Evolutionary conservation across 352 stramenopile genomes (phyloP), one percentile per base, ranked within the genome.

Genomic region (Lagenidium giganteum): DNA sequence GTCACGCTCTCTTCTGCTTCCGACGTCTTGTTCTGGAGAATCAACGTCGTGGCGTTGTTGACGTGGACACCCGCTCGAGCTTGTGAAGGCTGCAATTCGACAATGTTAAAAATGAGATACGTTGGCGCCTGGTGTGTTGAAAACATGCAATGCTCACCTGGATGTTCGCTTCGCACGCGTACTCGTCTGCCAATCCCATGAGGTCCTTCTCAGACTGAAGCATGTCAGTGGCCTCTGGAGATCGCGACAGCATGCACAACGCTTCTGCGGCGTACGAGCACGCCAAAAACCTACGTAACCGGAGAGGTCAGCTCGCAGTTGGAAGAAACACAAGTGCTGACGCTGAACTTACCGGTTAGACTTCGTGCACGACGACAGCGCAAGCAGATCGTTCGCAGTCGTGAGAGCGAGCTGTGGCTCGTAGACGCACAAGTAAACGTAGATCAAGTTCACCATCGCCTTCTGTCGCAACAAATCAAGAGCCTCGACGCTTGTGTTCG

Each of bases 401-500:
- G 64, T 76, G 42, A 96, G 80, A 4, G 83, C 82, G n/a, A 93
- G 52, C 22, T 94, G 76, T n/a, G 87, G 87, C 45, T 95, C 84
- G 61, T 93, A 82, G 65, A 96, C 87, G 29, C 76, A 89, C 57
- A 96, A 64, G 58, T 96, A 94, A 28, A 95, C 83, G 53, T 96
- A 96, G 35, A 81, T 77, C 33, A 96, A 54, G 43, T 93, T 89
- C 33, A 92, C 67, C 21, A 96, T 50, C 23, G 83, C 83, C 49
- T 94, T 93, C 44, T 96, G 85, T 18, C 80, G 72, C 45, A 92
- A 42, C 20, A 69, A 49, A 54, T 92, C 75, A 14, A 92, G 57
- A 17, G 74, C 67, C 23, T 85, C 61, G 17, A 64, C 50, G 36
- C 79, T 76, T n/a, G n/a, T n/a, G n/a, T n/a, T n/a, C n/a, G n/a